Evolutionary conservation across 2,329 filamentous ascomycete species (phyloP).

Genomic region (Cytospora piceae): DNA sequence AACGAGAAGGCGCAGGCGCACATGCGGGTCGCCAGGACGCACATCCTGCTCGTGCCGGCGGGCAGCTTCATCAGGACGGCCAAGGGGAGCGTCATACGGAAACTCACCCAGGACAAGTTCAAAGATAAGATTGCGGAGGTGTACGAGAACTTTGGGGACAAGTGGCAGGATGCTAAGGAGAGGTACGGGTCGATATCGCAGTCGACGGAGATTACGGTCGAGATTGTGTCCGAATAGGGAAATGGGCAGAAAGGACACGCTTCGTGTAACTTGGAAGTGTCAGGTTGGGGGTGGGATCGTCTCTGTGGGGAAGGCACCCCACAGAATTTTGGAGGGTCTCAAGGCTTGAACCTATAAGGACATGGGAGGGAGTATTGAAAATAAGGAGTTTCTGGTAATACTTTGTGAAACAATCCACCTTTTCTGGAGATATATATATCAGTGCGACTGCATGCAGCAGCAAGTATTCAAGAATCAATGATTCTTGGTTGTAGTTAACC

Average conservation of each 20-base stretch:
- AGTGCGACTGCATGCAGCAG: no score
- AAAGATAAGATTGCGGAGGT: conserved; percentile 19
- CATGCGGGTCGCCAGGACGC: conserved; percentile 31
- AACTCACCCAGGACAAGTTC: conserved; percentile 31
- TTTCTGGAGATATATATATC: no score
- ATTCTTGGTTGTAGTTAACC: no score
- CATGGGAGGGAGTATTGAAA: no score
- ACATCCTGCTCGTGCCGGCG: conserved; percentile 30
- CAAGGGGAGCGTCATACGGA: conserved; percentile 31
- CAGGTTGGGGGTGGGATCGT: no score
- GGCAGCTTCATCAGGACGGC: conserved; percentile 30
- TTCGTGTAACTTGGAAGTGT: no score
- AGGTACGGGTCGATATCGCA: conserved; percentile 30
- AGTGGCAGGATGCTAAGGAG: conserved; percentile 31
- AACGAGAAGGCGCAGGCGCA: conserved; percentile 31
- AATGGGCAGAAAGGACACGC: neutral
- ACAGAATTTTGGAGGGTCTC: no score
- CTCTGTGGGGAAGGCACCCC: neutral
- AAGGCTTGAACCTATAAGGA: no score
- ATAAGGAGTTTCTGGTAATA: no score
- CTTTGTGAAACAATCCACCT: no score
- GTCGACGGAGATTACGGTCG: conserved; percentile 27
- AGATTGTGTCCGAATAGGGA: conserved; percentile 1
- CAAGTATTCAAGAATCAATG: no score
- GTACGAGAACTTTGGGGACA: conserved; percentile 31